Percentiles rank a stretch among this genome's conserved stretches.
Evolutionary conservation across 2,329 filamentous ascomycete genomes (phyloP).

Genomic region (Geosmithia flava): DNA sequence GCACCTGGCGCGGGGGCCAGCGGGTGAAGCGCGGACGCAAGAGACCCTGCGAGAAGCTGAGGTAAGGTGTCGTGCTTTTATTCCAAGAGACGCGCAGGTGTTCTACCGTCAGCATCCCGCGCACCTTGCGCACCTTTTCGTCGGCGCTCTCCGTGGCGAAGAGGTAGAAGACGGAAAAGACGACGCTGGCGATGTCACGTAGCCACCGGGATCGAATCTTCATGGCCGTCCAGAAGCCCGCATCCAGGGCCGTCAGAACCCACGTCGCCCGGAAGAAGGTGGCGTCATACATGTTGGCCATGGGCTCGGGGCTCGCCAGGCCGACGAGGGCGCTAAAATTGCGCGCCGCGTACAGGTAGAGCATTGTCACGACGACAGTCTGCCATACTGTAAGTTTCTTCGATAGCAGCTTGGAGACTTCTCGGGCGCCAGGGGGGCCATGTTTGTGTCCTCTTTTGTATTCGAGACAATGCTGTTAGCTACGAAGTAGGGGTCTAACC

Average conservation of each 20-base stretch:
- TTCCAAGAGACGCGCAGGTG: constrained; percentile 93
- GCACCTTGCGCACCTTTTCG: constrained; percentile 87
- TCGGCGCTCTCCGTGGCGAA: constrained; percentile 89
- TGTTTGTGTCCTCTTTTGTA: constrained; percentile 62
- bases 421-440: constrained; percentile 67
- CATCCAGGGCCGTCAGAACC: constrained; percentile 88
- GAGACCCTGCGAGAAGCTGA: constrained; percentile 59
- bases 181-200: constrained; percentile 67
- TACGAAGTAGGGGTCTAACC: background rate
- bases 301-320: constrained; percentile 82
- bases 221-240: constrained; percentile 98
- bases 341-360: constrained; percentile 81
- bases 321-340: constrained; percentile 91
- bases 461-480: background rate
- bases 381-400: constrained; percentile 77
- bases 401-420: constrained; percentile 59
- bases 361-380: constrained; percentile 71
- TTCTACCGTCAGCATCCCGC: constrained; percentile 77
- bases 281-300: constrained; percentile 86
- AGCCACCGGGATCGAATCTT: constrained; percentile 66
- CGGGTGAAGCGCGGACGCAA: constrained; percentile 68
- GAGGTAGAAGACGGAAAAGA: constrained; percentile 84
- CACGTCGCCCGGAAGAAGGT: constrained; percentile 94
- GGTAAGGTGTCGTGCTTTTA: constrained; percentile 80
- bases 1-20: constrained; percentile 70